Evolutionary conservation across 306 rosid genomes (phyloP), one percentile per base, ranked within the genome.

Genomic region (Geum urbanum): DNA sequence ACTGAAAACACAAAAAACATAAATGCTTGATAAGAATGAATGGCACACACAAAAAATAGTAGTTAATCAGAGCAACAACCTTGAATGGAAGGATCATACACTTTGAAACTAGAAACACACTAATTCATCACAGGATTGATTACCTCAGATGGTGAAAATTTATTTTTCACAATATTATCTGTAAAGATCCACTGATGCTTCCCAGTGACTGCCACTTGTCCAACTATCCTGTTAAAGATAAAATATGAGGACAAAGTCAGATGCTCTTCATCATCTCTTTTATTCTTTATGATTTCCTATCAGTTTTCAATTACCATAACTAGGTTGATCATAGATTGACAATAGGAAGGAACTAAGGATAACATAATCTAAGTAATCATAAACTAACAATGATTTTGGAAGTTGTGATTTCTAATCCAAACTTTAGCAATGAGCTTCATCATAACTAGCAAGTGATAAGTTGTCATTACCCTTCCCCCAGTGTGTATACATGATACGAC

Each of bases 191-290:
- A 95, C 72, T 45, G 83, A 87, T 95, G 87, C 76, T 84, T 89
- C 76, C 97, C 96, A 8, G 92, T 87, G 68, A 82, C 87, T 51
- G 99, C 96, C 71, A 91, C 99, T 78, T 91, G 91, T 71, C 97
- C 96, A 80, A 95, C 95, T 79, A 87, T 78, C 81, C 97, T 95
- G 82, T 41, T 12, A 76, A 69, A 84, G 45, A 41, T 67, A 77
- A 78, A 13, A 14, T 24, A 60, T 4, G 20, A 51, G 5, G 45
- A 5, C 7, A 54, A 66, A 45, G 9, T 32, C 10, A 1, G 37
- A 41, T 69, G 12, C 45, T 47, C 20, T 19, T 47, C 13, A 3
- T 13, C 14, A 48, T 72, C 44, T 35, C 13, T 47, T 57, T 16
- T 52, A 13, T 14, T 39, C 51, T 39, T 63, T 6, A 49, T 40